Evolutionary conservation across 179 eudicot species (phyloP).

Genomic region (Silene vulgaris): DNA sequence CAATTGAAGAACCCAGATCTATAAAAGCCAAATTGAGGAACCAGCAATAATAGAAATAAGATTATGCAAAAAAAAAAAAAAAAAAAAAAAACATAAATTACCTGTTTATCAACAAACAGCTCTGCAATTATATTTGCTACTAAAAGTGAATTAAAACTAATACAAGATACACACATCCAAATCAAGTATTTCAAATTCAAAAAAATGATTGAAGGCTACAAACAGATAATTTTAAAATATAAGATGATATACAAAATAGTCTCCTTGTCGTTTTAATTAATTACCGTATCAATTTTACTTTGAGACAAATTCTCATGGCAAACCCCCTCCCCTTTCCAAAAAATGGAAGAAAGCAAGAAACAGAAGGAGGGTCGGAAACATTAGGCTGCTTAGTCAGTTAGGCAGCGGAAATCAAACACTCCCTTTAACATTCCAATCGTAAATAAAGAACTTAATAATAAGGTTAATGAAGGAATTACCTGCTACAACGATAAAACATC

Average conservation of each 20-base stretch:
- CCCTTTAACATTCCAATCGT: background rate
- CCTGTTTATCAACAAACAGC: background rate
- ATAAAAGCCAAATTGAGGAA: no score
- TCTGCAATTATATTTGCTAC: background rate
- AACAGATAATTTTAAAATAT: background rate
- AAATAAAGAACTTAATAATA: background rate
- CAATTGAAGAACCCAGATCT: no score
- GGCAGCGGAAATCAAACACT: background rate
- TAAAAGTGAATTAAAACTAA: background rate
- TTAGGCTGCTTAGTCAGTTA: background rate
- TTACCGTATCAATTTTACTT: background rate
- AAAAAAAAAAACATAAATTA: background rate
- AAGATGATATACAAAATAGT: background rate
- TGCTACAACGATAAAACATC: constrained; percentile 77
- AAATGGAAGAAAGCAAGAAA: background rate
- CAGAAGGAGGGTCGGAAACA: background rate
- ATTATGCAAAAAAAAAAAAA: no score
- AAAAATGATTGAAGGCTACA: background rate
- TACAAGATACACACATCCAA: background rate
- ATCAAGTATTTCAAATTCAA: background rate
- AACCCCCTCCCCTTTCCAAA: background rate
- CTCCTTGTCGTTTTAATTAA: background rate
- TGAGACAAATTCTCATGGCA: background rate
- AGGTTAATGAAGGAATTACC: constrained; percentile 41
- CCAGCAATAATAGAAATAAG: no score